Base-by-base conservation (phyloP, 2,329 filamentous ascomycete genomes). In the Alternaria gansuensis region DNA sequence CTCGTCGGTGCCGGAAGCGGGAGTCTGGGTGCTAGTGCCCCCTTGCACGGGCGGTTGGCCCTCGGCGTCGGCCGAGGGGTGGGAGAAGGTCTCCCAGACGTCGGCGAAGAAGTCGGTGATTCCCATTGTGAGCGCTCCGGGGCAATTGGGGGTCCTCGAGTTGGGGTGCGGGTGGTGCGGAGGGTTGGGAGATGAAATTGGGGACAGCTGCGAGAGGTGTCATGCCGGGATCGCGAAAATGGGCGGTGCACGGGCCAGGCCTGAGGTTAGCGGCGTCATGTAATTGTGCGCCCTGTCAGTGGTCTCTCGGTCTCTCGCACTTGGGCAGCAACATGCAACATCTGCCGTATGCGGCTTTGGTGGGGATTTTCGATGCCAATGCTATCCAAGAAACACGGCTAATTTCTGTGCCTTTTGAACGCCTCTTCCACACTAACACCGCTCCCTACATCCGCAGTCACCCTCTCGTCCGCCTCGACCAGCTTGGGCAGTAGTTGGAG, bases 381-480 rank as follows among this genome's bases (percentile, higher is more conserved):
- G n/a, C n/a, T 14, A 29, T 9, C 33, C 21, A 31, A n/a, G 14
- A 52, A 24, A 24, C 7, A 28, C 28, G 33, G 31, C 63, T 71
- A 66, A 51, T 45, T 63, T 31, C 77, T 71, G 64, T 88, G 84
- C 55, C 80, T 83, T 73, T 83, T 82, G 69, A 93, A 91, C 3
- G 89, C 87, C 61, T 90, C 88, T 54, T 84, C 82, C 17, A 91
- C 87, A 21, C 82, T 84, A 68, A 84, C 81, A 8, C 90, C 89
- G 36, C 80, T 77, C 46, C 81, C 74, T n/a, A 92, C 88, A 65
- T 89, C 89, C 45, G 83, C 81, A 73, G 79, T 67, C 23, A 81
- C 78, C 59, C 68, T 77, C 60, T 81, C 80, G 62, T 82, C 80
- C 3, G 77, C 79, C 24, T 68, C 69, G 48, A 79, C 77, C 37